Percentiles rank a stretch among this genome's conserved stretches.
These are phyloP conservation scores for Entophlyctis helioformis DNA, from an alignment of 192 early-diverging fungal species.

Conservation along the genomic window DNA sequence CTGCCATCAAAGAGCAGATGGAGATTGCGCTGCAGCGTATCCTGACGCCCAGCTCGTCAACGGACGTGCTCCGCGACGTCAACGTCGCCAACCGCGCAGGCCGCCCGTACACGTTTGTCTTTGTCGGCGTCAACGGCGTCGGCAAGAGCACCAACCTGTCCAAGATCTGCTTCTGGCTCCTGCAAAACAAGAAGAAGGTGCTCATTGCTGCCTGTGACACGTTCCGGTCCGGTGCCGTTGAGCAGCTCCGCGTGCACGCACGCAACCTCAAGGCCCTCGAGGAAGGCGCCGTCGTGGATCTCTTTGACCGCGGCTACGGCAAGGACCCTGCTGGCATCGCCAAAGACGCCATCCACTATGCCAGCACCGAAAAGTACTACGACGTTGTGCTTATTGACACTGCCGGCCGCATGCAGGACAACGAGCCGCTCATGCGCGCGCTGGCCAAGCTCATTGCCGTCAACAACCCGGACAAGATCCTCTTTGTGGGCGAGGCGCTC, in stretches of 20 bases:
- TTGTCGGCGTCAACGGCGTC: conserved; percentile 95
- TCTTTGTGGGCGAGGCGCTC: conserved; percentile 95
- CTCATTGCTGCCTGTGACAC: conserved; percentile 95
- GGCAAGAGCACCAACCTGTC: conserved; percentile 88
- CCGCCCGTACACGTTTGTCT: conserved; percentile 79
- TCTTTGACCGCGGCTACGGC: conserved; percentile 93
- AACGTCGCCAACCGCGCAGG: conserved; percentile 47
- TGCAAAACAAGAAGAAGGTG: conserved; percentile 80
- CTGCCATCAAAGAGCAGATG: conserved; percentile 67
- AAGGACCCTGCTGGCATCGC: conserved; percentile 94
- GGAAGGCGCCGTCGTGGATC: conserved; percentile 58
- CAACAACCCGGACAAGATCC: conserved; percentile 90
- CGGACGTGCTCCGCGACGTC: conserved; percentile 86
- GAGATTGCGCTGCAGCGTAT: conserved; percentile 74
- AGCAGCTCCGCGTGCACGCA: conserved; percentile 84
- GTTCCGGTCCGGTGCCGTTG: conserved; percentile 90
- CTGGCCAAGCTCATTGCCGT: conserved; percentile 81
- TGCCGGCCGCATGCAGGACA: conserved; percentile 97
- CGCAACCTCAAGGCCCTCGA: conserved; percentile 75
- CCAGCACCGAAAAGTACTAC: conserved; percentile 45
- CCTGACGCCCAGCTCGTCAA: conserved; percentile 77
- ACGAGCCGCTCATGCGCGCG: conserved; percentile 94
- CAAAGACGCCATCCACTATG: conserved; percentile 75
- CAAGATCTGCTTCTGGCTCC: conserved; percentile 90
- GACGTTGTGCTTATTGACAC: conserved; percentile 95